Conservation (phyloP, 2,329 filamentous ascomycete genomes). For the Trichoderma afroharzianum region DNA sequence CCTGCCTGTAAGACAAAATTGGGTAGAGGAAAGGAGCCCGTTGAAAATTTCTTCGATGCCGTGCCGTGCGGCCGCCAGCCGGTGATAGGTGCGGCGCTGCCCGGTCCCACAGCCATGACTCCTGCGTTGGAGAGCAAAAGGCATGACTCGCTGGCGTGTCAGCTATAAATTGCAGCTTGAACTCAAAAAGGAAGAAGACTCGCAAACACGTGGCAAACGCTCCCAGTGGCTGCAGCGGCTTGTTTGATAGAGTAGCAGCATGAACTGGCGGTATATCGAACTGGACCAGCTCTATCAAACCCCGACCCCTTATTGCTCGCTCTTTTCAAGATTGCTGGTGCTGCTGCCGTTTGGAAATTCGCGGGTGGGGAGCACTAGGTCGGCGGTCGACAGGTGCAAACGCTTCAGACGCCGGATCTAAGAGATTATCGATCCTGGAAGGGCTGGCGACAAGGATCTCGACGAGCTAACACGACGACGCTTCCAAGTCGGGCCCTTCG, state of each 20-base stretch:
- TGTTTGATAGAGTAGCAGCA: background rate
- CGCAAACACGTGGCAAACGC: background rate
- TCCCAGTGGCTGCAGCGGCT: background rate
- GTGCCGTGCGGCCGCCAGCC: slow-evolving; percentile 12
- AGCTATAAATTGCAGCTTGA: background rate
- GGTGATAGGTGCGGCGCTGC: slow-evolving; percentile 10
- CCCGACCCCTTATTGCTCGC: background rate
- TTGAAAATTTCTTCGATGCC: slow-evolving; percentile 1
- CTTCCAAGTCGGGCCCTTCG: background rate
- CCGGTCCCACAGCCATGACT: slow-evolving; percentile 12
- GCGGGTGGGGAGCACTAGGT: background rate
- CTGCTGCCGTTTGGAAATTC: background rate
- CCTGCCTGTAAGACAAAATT: background rate
- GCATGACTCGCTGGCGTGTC: slow-evolving; percentile 7
- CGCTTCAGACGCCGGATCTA: slow-evolving; percentile 1
- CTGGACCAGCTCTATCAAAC: background rate
- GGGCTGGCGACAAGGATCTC: background rate
- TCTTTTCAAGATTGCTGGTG: background rate
- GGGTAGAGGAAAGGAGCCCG: background rate
- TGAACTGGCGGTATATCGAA: background rate
- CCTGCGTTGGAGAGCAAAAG: background rate
- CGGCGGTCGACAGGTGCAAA: background rate
- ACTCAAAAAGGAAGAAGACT: background rate
- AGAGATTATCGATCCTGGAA: slow-evolving; percentile 7
- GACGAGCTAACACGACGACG: background rate